Percentiles rank a stretch among this genome's conserved stretches.
Evolutionary conservation across 1,284 basidiomycete species (phyloP).

Genomic region (Trichosporon sp.): DNA sequence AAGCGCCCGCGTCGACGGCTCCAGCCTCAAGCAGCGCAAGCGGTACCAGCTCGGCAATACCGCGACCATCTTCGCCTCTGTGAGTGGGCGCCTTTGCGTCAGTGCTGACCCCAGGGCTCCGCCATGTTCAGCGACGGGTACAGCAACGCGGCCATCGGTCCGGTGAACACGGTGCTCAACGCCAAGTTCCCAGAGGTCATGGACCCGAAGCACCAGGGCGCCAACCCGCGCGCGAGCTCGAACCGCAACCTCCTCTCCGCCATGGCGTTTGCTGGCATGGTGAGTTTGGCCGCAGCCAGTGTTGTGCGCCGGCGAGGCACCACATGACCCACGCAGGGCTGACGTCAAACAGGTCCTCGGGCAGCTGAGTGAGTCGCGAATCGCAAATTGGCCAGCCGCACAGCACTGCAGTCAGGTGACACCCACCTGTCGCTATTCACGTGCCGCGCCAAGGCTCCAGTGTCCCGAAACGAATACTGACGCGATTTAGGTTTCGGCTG

Average conservation of each 20-base stretch:
- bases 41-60: background rate
- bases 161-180: slow-evolving; percentile 62
- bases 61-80: background rate
- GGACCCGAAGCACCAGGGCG: background rate
- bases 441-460: background rate
- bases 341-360: background rate
- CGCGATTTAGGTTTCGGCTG: slow-evolving; percentile 52
- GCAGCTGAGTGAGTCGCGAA: background rate
- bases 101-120: slow-evolving; percentile 54
- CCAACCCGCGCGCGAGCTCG: slow-evolving; percentile 6
- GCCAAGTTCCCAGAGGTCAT: slow-evolving; percentile 1
- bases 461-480: background rate
- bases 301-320: background rate
- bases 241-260: slow-evolving; percentile 60
- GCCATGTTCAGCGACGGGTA: slow-evolving; percentile 79
- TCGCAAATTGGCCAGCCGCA: background rate
- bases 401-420: background rate
- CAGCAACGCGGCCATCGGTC: slow-evolving; percentile 71
- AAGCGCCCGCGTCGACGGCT: background rate
- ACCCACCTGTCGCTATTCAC: background rate
- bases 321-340: background rate
- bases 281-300: background rate
- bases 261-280: slow-evolving; percentile 68
- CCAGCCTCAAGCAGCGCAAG: background rate
- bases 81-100: background rate